phyloP scores from a whole-genome alignment of 371 early-diverging fungal species.

The Mucor indicus region DNA sequence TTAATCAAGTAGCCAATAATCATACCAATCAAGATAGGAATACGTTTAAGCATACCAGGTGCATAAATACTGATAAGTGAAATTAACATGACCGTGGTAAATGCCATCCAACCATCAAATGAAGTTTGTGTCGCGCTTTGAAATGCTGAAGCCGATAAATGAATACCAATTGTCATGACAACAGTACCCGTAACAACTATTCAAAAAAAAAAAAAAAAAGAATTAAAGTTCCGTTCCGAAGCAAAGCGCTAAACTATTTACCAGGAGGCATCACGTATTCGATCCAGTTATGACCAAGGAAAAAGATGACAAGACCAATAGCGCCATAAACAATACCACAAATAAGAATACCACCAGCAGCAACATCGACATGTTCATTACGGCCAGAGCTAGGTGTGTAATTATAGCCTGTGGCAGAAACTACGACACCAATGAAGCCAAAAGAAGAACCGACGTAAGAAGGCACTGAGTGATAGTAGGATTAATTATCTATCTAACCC shows the following conservation, averaged over 20 bases:
- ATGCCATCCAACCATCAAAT: slow-evolving; percentile 57
- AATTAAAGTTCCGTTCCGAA: slow-evolving; percentile 1
- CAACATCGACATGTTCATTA: slow-evolving; percentile 36
- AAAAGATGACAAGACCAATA: slow-evolving; percentile 42
- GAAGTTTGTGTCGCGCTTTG: slow-evolving; percentile 40
- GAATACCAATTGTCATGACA: slow-evolving; percentile 57
- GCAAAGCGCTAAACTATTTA: slow-evolving; percentile 17
- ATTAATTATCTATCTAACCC: no score
- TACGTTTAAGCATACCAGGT: slow-evolving; percentile 35
- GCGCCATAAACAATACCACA: slow-evolving; percentile 44
- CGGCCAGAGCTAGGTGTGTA: slow-evolving; percentile 24
- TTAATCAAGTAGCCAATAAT: slow-evolving; percentile 47
- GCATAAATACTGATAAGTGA: slow-evolving; percentile 49
- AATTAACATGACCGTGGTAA: slow-evolving; percentile 46
- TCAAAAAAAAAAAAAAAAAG: no score
- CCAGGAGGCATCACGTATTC: slow-evolving; percentile 58
- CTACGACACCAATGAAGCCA: slow-evolving; percentile 53
- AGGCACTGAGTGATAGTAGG: slow-evolving; percentile 50
- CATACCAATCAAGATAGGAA: slow-evolving; percentile 54
- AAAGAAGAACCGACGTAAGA: slow-evolving; percentile 59
- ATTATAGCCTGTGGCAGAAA: slow-evolving; percentile 48
- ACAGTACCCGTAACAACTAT: slow-evolving; percentile 57
- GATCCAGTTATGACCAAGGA: slow-evolving; percentile 52
- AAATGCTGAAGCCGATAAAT: slow-evolving; percentile 49
- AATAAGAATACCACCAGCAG: slow-evolving; percentile 54